A percentile compares a stretch with the other conserved stretches of the same genome.
Evolutionary conservation across 331 rosid species (phyloP).

Genomic region (Dryas integrifolia): DNA sequence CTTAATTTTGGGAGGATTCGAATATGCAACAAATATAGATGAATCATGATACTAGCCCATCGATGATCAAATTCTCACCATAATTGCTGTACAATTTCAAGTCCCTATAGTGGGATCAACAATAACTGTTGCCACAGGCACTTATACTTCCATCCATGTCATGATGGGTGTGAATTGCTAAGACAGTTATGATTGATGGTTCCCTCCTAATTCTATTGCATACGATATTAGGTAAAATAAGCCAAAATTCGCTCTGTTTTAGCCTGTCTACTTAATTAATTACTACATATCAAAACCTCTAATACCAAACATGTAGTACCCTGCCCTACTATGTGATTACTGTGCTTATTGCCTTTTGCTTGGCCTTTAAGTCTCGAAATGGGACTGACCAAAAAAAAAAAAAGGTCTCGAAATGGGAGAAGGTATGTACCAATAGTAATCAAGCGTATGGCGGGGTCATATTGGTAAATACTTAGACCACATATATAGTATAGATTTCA

Average conservation of each 20-base stretch:
- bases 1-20: too few relatives aligned
- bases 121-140: background rate
- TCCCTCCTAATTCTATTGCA: too few relatives aligned
- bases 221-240: too few relatives aligned
- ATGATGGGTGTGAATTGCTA: background rate
- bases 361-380: constrained; percentile 48
- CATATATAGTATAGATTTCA: too few relatives aligned
- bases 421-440: constrained; percentile 26
- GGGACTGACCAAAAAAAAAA: background rate
- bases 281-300: background rate
- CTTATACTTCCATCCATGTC: background rate
- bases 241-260: too few relatives aligned
- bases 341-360: constrained; percentile 32
- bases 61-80: too few relatives aligned
- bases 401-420: constrained; percentile 33
- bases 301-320: constrained; percentile 1
- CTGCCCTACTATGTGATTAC: constrained; percentile 15
- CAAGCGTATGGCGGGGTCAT: constrained; percentile 26
- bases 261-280: too few relatives aligned
- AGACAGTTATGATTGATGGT: too few relatives aligned
- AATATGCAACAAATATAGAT: too few relatives aligned
- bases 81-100: too few relatives aligned
- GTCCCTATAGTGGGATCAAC: too few relatives aligned
- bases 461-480: background rate
- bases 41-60: too few relatives aligned